Evolutionary conservation across 2,329 filamentous ascomycete species (phyloP).

Genomic region (Penicillium sp.): DNA sequence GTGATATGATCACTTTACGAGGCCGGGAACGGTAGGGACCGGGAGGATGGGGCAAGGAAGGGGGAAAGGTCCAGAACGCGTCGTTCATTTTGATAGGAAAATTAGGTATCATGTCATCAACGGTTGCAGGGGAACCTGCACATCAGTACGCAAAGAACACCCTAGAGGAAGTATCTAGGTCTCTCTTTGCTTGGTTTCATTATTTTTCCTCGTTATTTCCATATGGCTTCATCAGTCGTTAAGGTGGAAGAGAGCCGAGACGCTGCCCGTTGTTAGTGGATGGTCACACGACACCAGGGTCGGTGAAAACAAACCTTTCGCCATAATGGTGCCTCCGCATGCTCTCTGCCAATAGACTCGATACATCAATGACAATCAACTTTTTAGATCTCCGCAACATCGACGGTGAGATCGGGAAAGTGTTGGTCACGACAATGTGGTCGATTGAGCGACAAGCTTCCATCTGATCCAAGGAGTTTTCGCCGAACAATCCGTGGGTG

Average conservation of each 20-base stretch:
- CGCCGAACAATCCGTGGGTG: constrained; percentile 91
- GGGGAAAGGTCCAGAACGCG: not conserved
- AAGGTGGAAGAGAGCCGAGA: constrained; percentile 61
- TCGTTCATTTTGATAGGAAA: constrained; percentile 15
- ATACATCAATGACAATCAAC: constrained; percentile 84
- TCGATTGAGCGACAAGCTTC: constrained; percentile 92
- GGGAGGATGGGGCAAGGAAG: not conserved
- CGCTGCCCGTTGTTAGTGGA: constrained; percentile 36
- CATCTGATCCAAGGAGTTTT: constrained; percentile 83
- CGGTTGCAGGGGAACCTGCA: constrained; percentile 19
- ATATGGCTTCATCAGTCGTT: constrained; percentile 45
- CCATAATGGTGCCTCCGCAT: constrained; percentile 96
- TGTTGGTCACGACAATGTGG: constrained; percentile 92
- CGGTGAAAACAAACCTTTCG: constrained; percentile 68
- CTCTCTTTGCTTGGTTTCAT: constrained; percentile 4
- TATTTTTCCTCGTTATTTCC: constrained; percentile 18
- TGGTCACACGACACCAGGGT: constrained; percentile 16
- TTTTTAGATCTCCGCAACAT: constrained; percentile 71
- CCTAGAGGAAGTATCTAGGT: constrained; percentile 10
- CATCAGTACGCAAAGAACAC: constrained; percentile 21
- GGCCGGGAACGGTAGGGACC: constrained; percentile 6
- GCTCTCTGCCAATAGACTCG: constrained; percentile 81
- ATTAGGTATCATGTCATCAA: constrained; percentile 26
- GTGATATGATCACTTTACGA: constrained; percentile 10
- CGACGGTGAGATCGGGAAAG: constrained; percentile 82